A percentile compares a stretch with the other conserved stretches of the same genome.
Conservation (phyloP, 352 stramenopile species). For the Globisporangium spiculum region DNA sequence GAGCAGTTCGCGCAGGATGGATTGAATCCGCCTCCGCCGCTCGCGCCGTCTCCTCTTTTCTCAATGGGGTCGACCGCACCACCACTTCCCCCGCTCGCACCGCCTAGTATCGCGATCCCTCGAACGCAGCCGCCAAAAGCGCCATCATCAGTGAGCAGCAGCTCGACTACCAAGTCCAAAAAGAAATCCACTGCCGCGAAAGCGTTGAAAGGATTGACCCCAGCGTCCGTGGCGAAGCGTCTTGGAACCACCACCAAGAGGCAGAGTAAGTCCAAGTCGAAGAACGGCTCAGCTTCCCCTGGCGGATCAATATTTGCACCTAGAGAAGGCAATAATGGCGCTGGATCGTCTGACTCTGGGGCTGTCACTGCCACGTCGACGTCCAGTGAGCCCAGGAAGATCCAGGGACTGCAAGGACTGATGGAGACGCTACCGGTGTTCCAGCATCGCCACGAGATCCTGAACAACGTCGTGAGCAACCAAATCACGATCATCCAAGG, state of each 20-base stretch:
- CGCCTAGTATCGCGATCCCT: not conserved
- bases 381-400: slow-evolving; percentile 26
- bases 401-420: slow-evolving; percentile 25
- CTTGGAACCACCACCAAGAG: slow-evolving; percentile 22
- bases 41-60: not conserved
- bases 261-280: slow-evolving; percentile 19
- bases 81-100: slow-evolving; percentile 17
- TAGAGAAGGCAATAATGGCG: slow-evolving; percentile 11
- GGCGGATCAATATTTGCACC: not conserved
- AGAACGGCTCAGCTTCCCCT: slow-evolving; percentile 2
- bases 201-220: slow-evolving; percentile 33
- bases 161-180: slow-evolving; percentile 12
- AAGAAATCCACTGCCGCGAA: slow-evolving; percentile 11
- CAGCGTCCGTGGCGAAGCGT: slow-evolving; percentile 40
- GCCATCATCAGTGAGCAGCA: not conserved
- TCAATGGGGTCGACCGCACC: not conserved
- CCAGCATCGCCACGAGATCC: slow-evolving; percentile 82
- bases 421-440: slow-evolving; percentile 87
- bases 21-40: not conserved
- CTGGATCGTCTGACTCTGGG: not conserved
- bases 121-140: not conserved
- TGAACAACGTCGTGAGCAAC: slow-evolving; percentile 76
- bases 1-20: not conserved
- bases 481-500: slow-evolving; percentile 92
- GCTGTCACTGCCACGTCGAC: slow-evolving; percentile 12